Base-by-base conservation (phyloP, 345 rosid genomes). In the Crucihimalaya himalaica region DNA sequence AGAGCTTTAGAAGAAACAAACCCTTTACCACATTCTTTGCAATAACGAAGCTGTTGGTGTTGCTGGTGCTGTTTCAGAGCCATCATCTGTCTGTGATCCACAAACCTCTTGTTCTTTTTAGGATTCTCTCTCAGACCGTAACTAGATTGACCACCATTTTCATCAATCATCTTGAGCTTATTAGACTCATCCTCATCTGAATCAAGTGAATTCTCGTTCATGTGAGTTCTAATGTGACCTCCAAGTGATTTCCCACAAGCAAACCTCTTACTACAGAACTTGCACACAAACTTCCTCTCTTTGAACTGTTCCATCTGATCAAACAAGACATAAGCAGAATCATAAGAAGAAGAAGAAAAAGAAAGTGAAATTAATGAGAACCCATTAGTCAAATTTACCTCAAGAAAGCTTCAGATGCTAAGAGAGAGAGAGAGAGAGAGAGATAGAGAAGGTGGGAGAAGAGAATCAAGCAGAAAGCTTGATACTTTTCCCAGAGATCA, bases 21-120 rank as follows among this genome's bases (percentile, higher is more conserved):
- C 42, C 90, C 90, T 80, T 92, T 92, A 48, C 98, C 96, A 78
- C 96, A 92, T 85, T 87, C 91, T 72, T 82, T 90, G 57, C 98
- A 92, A 18, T 75, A 27, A 74, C 83, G 82, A 23, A 81, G 88
- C 27, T 73, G 81, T 3, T 48, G 78, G 0, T 42, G 77, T 0
- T 68, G 79, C 0, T 57, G 63, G 6, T 74, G 67, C 0, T 70
- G 79, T 16, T 77, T 57, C 12, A 71, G 37, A 63, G 60, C 70
- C 64, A 58, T 29, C 56, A 62, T 21, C 6, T 80, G 76, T 71
- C 63, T 83, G 16, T 83, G 81, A 83, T 86, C 92, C 62, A 62
- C 68, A 61, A 85, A 86, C 77, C 83, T 81, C 81, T 62, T 85
- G 19, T 83, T 86, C 72, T 86, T 86, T 77, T 81, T 88, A 61